phyloP scores from a whole-genome alignment of 345 rosid species.

The Linum lewisii region DNA sequence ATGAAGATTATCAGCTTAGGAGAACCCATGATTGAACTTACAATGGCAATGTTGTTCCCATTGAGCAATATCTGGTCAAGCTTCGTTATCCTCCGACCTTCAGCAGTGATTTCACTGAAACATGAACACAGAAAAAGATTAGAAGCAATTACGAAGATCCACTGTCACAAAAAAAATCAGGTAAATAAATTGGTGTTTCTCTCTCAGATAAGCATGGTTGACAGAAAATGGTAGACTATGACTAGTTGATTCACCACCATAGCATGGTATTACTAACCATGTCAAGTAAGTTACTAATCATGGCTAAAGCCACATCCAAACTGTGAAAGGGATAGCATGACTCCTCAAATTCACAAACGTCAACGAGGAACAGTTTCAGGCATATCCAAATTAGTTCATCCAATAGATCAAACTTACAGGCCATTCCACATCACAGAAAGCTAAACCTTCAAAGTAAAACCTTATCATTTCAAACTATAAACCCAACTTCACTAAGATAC shows the following conservation, averaged over 20 bases:
- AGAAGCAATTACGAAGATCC: conserved; percentile 7
- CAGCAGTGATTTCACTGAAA: conserved; percentile 78
- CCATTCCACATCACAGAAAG: no score
- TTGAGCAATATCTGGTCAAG: conserved; percentile 92
- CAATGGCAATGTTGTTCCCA: conserved; percentile 92
- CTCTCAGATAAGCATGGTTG: neutral
- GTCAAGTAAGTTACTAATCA: no score
- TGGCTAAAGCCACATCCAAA: neutral
- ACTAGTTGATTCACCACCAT: no score
- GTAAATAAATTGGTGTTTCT: no score
- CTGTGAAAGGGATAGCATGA: neutral
- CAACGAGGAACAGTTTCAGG: no score
- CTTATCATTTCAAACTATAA: no score
- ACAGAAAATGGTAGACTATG: neutral
- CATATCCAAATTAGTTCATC: no score
- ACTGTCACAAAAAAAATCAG: neutral
- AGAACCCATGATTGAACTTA: conserved; percentile 28
- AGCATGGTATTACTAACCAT: neutral
- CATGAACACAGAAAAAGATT: neutral
- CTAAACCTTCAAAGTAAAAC: no score
- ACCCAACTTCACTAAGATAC: no score
- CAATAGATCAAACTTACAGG: no score
- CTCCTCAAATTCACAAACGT: no score
- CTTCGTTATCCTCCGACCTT: conserved; percentile 86
- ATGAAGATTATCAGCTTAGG: neutral